Evolutionary conservation across 2,329 filamentous ascomycete species (phyloP), one percentile per base, ranked within the genome.

Genomic region (Mariannaea elegans): DNA sequence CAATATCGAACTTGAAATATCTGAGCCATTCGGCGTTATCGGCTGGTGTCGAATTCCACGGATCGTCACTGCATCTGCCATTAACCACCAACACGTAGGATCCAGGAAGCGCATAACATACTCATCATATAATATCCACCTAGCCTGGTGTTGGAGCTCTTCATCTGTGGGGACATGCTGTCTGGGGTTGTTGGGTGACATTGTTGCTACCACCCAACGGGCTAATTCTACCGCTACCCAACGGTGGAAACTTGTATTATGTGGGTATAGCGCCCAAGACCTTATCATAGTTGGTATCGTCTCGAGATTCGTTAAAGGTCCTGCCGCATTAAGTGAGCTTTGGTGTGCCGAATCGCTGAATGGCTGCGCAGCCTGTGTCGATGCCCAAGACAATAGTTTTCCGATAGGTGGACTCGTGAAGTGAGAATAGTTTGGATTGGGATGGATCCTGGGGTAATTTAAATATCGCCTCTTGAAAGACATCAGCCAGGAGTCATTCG

Each of bases 11-110:
- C 7, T 68, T 68, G 9, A 68, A 68, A 24, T 64, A 59, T 13
- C 52, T 60, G 4, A 68, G 10, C 66, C 66, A 68, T 41, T 68
- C 59, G 12, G 55, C 56, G 12, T 68, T 68, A 3, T 68, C 66
- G 0, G 68, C 66, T 1, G 66, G 62, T 8, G 66, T 68, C 39
- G 67, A 64, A 16, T 68, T 68, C 66, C 66, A 56, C 10, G 36
- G 46, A 29, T 56, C 53, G 21, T 56, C 53, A n/a, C 53, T 56
- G 8, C 1, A 29, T 18, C 6, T 4, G 2, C 1, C 7, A 7
- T n/a, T 13, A 45, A 16, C 3, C 2, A 7, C 6, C 1, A 7
- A 14, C 10, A 19, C 2, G 14, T 3, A 18, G 24, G 7, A n/a
- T n/a, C n/a, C n/a, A 27, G 24, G 9, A 9, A 27, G 24, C 9